A percentile compares a stretch with the other conserved stretches of the same genome.
Conservation (phyloP, 1,139 yeast species). For the Ogataea hybrid region DNA sequence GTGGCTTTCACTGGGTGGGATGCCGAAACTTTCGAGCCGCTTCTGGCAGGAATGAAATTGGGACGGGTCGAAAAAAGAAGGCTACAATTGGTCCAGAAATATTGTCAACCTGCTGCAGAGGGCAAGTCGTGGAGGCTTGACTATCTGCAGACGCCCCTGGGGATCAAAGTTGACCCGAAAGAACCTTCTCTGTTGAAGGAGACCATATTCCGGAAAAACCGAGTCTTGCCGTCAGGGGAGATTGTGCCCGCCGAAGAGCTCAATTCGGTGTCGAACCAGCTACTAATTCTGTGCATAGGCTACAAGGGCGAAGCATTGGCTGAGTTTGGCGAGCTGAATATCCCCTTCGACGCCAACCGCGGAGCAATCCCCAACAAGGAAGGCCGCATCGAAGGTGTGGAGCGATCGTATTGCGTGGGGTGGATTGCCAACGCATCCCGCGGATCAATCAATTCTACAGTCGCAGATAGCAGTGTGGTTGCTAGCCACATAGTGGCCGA, state of each 20-base stretch:
- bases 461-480: slow-evolving; percentile 53
- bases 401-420: slow-evolving; percentile 79
- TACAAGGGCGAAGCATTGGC: slow-evolving; percentile 66
- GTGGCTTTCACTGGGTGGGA: slow-evolving; percentile 56
- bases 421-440: slow-evolving; percentile 90
- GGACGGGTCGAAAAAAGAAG: slow-evolving; percentile 72
- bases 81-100: slow-evolving; percentile 60
- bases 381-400: slow-evolving; percentile 54
- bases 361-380: slow-evolving; percentile 58
- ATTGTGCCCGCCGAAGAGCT: slow-evolving; percentile 44
- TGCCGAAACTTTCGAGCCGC: slow-evolving; percentile 40
- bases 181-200: slow-evolving; percentile 41
- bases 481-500: slow-evolving; percentile 25
- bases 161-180: slow-evolving; percentile 40
- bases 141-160: slow-evolving; percentile 66
- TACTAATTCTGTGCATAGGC: slow-evolving; percentile 84
- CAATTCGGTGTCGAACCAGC: slow-evolving; percentile 48
- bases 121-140: slow-evolving; percentile 62
- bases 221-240: slow-evolving; percentile 34
- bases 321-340: slow-evolving; percentile 52
- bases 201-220: slow-evolving; percentile 50
- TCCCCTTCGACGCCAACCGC: slow-evolving; percentile 50
- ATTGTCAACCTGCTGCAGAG: slow-evolving; percentile 24
- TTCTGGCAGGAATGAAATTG: slow-evolving; percentile 40
- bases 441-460: slow-evolving; percentile 91